A percentile compares a stretch with the other conserved stretches of the same genome.
These are phyloP conservation scores for Lentinula edodes DNA, from an alignment of 768 basidiomycete species.

Conservation along the genomic window DNA sequence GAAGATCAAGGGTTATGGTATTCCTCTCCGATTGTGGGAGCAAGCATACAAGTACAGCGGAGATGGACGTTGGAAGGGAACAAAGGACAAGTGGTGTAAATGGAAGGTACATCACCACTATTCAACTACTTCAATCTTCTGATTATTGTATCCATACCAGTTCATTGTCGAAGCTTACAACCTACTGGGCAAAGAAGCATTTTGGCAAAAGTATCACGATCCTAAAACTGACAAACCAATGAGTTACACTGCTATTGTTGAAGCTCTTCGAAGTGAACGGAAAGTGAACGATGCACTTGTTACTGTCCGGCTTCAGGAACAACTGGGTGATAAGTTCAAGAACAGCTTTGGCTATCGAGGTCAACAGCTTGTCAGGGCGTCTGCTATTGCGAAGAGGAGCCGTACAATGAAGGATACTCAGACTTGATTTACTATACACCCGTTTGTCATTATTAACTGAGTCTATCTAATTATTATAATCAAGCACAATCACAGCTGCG, in stretches of 20 bases:
- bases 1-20: not conserved
- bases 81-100: constrained; percentile 10
- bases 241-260: constrained; percentile 12
- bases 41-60: not conserved
- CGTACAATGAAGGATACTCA: not conserved
- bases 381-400: not conserved
- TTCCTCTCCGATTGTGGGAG: not conserved
- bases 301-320: not conserved
- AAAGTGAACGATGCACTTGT: constrained; percentile 2
- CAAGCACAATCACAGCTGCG: constrained; percentile 24
- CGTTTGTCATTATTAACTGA: not conserved
- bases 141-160: not conserved
- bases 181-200: constrained; percentile 8
- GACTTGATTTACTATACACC: not conserved
- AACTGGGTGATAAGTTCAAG: not conserved
- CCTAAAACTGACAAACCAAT: constrained; percentile 7
- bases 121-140: too few relatives aligned
- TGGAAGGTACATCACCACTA: constrained; percentile 10
- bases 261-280: constrained; percentile 4
- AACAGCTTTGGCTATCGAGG: not conserved
- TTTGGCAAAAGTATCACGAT: constrained; percentile 14
- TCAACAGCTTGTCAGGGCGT: not conserved
- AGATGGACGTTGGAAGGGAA: not conserved
- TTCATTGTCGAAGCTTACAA: constrained; percentile 12
- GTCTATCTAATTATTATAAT: not conserved